Evolutionary conservation across 2,329 filamentous ascomycete species (phyloP).

Genomic region (Fusarium abutilonis): DNA sequence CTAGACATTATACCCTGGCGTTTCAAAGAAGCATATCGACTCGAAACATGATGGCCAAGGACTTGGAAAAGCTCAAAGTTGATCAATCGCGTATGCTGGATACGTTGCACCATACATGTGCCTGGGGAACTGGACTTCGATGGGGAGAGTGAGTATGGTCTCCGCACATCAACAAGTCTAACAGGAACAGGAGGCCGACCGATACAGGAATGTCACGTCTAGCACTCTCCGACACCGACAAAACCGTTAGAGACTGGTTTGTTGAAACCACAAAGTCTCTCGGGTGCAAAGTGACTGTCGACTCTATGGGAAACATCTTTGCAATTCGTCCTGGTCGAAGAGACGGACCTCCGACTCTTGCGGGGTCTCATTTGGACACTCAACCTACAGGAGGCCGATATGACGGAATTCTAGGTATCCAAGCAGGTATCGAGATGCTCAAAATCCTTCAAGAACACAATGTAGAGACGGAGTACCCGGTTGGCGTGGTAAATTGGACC

Average conservation of each 20-base stretch:
- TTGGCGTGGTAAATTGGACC: slow-evolving; percentile 83
- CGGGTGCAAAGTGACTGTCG: slow-evolving; percentile 73
- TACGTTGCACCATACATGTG: slow-evolving; percentile 37
- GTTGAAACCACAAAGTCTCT: slow-evolving; percentile 68
- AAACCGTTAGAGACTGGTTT: slow-evolving; percentile 79
- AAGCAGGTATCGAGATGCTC: slow-evolving; percentile 78
- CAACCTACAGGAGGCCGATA: slow-evolving; percentile 74
- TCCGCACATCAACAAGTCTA: background rate
- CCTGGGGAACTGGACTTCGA: slow-evolving; percentile 32
- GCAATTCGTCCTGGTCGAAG: slow-evolving; percentile 72
- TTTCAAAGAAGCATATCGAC: slow-evolving; percentile 30
- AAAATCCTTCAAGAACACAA: slow-evolving; percentile 72
- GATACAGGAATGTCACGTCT: slow-evolving; percentile 83
- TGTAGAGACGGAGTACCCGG: slow-evolving; percentile 73
- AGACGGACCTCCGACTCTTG: slow-evolving; percentile 70
- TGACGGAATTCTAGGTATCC: slow-evolving; percentile 80
- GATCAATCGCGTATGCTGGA: slow-evolving; percentile 38
- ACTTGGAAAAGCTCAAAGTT: slow-evolving; percentile 36
- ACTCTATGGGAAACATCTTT: slow-evolving; percentile 85
- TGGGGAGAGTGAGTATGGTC: slow-evolving; percentile 36
- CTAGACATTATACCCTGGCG: background rate
- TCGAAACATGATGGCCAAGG: slow-evolving; percentile 31
- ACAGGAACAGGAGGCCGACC: slow-evolving; percentile 39
- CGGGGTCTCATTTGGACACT: slow-evolving; percentile 75
- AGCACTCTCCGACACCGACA: slow-evolving; percentile 76